Conservation (phyloP, 805 yeast species). For the Priceomyces castillae region DNA sequence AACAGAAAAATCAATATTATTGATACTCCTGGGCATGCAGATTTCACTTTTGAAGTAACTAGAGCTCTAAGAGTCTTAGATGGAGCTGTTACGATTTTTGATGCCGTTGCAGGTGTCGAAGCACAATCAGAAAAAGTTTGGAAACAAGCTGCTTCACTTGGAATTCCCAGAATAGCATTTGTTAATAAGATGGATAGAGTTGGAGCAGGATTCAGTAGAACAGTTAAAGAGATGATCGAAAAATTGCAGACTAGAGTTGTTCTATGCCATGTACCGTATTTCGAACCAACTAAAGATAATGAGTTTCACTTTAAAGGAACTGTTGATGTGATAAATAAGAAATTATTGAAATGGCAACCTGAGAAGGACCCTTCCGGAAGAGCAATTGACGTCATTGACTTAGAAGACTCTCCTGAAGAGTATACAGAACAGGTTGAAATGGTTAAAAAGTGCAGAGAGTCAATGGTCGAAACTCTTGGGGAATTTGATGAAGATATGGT, state of each 20-base stretch:
- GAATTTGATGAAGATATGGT: constrained; percentile 78
- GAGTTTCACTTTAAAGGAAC: constrained; percentile 61
- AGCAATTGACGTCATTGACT: constrained; percentile 46
- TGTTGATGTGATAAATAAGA: constrained; percentile 67
- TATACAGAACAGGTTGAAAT: constrained; percentile 43
- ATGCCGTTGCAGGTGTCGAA: constrained; percentile 97
- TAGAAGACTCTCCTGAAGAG: constrained; percentile 26
- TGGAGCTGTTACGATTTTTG: constrained; percentile 90
- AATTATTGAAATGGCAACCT: constrained; percentile 52
- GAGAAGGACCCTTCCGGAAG: constrained; percentile 46
- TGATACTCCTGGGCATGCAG: constrained; percentile 98
- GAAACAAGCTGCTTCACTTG: constrained; percentile 70
- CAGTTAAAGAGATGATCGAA: constrained; percentile 78
- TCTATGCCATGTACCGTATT: constrained; percentile 75
- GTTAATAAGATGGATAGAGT: constrained; percentile 95
- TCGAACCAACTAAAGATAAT: constrained; percentile 30
- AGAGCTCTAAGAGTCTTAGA: constrained; percentile 87
- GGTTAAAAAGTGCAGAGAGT: constrained; percentile 58
- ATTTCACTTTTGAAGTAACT: constrained; percentile 91
- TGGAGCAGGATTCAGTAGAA: constrained; percentile 92
- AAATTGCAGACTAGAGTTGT: constrained; percentile 74
- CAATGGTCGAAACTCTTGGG: constrained; percentile 79
- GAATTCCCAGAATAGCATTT: constrained; percentile 74
- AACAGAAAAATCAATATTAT: constrained; percentile 75
- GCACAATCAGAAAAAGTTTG: constrained; percentile 98